Evolutionary conservation across 768 basidiomycete genomes (phyloP), one percentile per base, ranked within the genome.

Genomic region (Xerocomellus dryophilus): DNA sequence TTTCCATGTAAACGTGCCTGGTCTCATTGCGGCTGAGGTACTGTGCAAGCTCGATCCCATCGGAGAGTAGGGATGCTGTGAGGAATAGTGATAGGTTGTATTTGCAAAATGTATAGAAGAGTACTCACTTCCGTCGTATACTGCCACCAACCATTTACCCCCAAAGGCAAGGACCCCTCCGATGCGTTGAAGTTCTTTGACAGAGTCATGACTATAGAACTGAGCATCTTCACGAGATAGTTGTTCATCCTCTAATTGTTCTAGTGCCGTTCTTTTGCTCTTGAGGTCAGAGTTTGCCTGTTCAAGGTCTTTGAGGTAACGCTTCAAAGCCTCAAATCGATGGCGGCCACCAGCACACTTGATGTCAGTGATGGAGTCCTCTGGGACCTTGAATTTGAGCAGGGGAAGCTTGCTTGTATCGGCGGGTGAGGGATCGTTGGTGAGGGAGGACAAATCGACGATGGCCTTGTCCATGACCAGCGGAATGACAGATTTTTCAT

Each of bases 1-100:
- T 59, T 15, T 59, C 55, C 58, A 59, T 59, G 11, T 59, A 59
- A 0, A 59, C 51, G 14, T 59, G 55, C 9, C 23, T 42, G 1
- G 51, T 46, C 8, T 53, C 51, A 9, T 59, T 59, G 7, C 48
- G 41, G 9, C 58, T 59, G 0, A 59, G 51, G 6, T 53, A 34
- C 14, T 59, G 58, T 0, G 53, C 56, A 10, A 59, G 46, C 5
- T 42, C 41, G 15, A 44, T 7, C 14, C 47, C 47, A 5, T 27
- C 23, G 2, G 9, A 4, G 5, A 38, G 47, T 7, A 47, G 6
- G 6, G 10, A 7, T 2, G 15, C 34, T 27, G 27, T 35, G 32
- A 15, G 20, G 3, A 3, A 15, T 14, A 15, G 25, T 25, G 4
- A 20, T 34, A 5, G 5, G n/a, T 17, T 14, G 21, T 4, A 36